These are phyloP conservation scores for Fusarium lyarnte DNA, from an alignment of 2,329 filamentous ascomycete species.

Conservation along the genomic window DNA sequence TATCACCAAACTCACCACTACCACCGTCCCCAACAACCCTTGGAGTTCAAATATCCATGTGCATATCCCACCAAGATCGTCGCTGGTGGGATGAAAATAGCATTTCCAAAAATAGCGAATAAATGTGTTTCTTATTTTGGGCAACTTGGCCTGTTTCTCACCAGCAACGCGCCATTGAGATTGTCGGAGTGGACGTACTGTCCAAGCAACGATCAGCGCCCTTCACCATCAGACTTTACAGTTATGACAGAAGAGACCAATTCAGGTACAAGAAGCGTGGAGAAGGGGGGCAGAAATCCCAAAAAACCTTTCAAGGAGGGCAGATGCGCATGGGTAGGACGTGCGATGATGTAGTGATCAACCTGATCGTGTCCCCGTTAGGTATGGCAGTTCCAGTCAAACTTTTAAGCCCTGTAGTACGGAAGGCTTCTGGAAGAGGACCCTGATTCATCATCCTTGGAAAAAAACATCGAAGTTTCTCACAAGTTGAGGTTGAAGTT, in stretches of 20 bases:
- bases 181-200: conserved; percentile 19
- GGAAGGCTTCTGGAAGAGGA: conserved; percentile 33
- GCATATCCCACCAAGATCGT: conserved; percentile 14
- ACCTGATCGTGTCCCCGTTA: conserved; percentile 28
- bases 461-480: neutral
- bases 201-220: conserved; percentile 33
- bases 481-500: neutral
- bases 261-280: conserved; percentile 23
- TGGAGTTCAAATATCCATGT: neutral
- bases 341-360: conserved; percentile 40
- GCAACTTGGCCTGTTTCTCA: conserved; percentile 7
- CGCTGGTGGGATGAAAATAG: conserved; percentile 28
- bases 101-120: conserved; percentile 33
- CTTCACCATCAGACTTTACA: conserved; percentile 27
- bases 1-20: conserved; percentile 4
- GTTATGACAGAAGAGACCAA: conserved; percentile 1
- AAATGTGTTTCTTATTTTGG: conserved; percentile 20
- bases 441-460: conserved; percentile 25
- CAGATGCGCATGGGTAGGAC: conserved; percentile 35
- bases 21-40: neutral
- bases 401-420: conserved; percentile 24
- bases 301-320: conserved; percentile 23
- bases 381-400: conserved; percentile 32
- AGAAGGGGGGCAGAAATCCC: conserved; percentile 28
- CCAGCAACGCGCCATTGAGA: conserved; percentile 28